phyloP scores from a whole-genome alignment of 2,329 filamentous ascomycete species.

The Neophaeococcomyces mojaviensis region DNA sequence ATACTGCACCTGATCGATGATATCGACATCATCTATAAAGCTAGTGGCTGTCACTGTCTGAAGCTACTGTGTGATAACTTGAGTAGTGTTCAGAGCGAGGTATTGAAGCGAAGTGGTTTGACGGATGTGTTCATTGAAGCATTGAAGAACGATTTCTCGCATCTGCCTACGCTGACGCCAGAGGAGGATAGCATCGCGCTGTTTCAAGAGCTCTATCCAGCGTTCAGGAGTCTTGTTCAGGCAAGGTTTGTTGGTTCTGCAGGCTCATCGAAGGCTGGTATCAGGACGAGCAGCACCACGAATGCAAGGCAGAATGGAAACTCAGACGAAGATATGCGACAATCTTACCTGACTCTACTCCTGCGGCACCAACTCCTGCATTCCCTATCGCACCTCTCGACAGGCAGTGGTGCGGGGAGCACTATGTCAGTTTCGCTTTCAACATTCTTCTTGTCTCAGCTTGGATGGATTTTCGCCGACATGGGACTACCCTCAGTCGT shows the following conservation, averaged over 20 bases:
- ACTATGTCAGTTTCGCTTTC: slow-evolving; percentile 42
- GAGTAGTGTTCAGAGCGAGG: slow-evolving; percentile 23
- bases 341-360: slow-evolving; percentile 39
- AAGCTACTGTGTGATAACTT: slow-evolving; percentile 30
- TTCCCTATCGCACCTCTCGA: slow-evolving; percentile 35
- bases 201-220: slow-evolving; percentile 58
- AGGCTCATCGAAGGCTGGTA: not conserved
- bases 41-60: slow-evolving; percentile 32
- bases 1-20: slow-evolving; percentile 40
- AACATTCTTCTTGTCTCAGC: slow-evolving; percentile 35
- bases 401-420: slow-evolving; percentile 36
- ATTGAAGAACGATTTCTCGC: slow-evolving; percentile 58
- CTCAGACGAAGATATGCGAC: slow-evolving; percentile 31
- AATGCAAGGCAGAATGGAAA: slow-evolving; percentile 14
- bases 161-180: slow-evolving; percentile 68
- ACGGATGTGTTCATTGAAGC: slow-evolving; percentile 40
- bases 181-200: slow-evolving; percentile 61
- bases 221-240: slow-evolving; percentile 52
- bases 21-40: slow-evolving; percentile 30
- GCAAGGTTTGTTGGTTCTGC: slow-evolving; percentile 27
- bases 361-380: slow-evolving; percentile 37
- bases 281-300: not conserved
- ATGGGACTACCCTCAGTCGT: slow-evolving; percentile 33
- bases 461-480: slow-evolving; percentile 24
- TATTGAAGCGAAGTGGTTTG: slow-evolving; percentile 37